Base-by-base conservation (phyloP, 1,139 yeast genomes). In the Hyphopichia burtonii region DNA sequence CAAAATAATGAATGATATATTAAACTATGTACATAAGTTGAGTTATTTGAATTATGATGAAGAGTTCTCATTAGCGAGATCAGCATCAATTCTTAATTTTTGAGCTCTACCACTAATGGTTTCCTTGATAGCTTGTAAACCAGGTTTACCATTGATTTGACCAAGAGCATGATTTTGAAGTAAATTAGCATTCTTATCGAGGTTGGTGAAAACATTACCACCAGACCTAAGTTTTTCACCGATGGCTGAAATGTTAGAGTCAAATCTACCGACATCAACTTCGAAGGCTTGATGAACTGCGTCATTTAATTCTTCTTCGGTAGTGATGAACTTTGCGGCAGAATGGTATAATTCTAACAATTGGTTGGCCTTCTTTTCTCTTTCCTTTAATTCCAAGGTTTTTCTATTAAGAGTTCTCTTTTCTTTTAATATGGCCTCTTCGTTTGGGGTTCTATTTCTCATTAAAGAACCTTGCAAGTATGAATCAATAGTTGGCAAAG, bases 401-500 rank as follows among this genome's bases (percentile, higher is more conserved):
- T 58, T 63, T 43, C 77, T 60, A 53, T 72, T 72, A 47, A 66
- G 54, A 3, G 52, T 49, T 42, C 77, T 58, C 48, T 65, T 68
- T 53, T 78, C 74, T 36, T 59, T 52, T 46, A 84, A 61, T 34
- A 74, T 58, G 41, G 70, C 71, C 35, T 61, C 59, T 59, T 89
- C 94, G 54, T 82, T 90, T 30, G 68, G 71, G 0, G 95, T 84
- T 61, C 96, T 76, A 41, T 68, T 77, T 57, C 85, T 76, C 71
- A 90, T 78, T 47, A 89, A 66, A 15, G 91, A 86, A 3, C 87
- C 87, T 31, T 77, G 61, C 49, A 86, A 68, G 50, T 84, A 74
- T 34, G 79, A 73, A 53, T 86, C 91, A 48, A 90, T 72, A 2
- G 96, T 86, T 37, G 96, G 96, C 41, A 88, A 72, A 1, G 96